Evolutionary conservation across 768 basidiomycete genomes (phyloP).

Genomic region (Leccinum obscurum): DNA sequence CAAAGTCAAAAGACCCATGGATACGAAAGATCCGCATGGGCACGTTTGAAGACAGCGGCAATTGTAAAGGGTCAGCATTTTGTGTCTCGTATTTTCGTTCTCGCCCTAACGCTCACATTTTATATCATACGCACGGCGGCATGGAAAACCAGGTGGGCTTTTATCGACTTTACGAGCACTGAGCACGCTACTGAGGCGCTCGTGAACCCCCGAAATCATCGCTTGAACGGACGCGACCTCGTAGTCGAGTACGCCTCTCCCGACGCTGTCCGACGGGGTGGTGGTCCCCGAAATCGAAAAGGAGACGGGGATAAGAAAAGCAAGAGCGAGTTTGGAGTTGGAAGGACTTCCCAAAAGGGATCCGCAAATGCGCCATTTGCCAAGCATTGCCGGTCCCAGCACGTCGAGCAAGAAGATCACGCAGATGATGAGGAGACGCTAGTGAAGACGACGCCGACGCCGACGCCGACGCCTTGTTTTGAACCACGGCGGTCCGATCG

Average conservation of each 20-base stretch:
- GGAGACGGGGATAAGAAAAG: constrained; percentile 24
- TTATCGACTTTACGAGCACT: constrained; percentile 83
- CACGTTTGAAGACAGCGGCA: constrained; percentile 93
- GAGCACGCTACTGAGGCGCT: constrained; percentile 64
- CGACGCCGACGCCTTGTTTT: background rate
- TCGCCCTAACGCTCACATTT: background rate
- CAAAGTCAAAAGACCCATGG: constrained; percentile 43
- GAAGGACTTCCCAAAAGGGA: constrained; percentile 10
- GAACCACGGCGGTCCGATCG: constrained; percentile 7
- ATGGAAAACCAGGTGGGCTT: constrained; percentile 69
- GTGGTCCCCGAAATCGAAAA: constrained; percentile 29
- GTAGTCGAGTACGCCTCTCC: constrained; percentile 88
- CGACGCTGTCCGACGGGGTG: constrained; percentile 87
- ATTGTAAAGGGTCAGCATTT: constrained; percentile 83
- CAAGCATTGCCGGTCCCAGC: constrained; percentile 8
- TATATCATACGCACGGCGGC: background rate
- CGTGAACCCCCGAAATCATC: constrained; percentile 60
- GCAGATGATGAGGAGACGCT: background rate
- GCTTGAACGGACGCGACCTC: constrained; percentile 79
- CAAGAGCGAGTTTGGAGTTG: constrained; percentile 7
- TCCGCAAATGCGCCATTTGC: background rate
- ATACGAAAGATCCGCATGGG: constrained; percentile 88
- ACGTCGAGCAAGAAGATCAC: constrained; percentile 7
- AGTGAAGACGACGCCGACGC: background rate
- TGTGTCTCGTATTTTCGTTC: constrained; percentile 18